Evolutionary conservation across 305 asterid genomes (phyloP), one percentile per base, ranked within the genome.

Genomic region (Fraxinus greggii): DNA sequence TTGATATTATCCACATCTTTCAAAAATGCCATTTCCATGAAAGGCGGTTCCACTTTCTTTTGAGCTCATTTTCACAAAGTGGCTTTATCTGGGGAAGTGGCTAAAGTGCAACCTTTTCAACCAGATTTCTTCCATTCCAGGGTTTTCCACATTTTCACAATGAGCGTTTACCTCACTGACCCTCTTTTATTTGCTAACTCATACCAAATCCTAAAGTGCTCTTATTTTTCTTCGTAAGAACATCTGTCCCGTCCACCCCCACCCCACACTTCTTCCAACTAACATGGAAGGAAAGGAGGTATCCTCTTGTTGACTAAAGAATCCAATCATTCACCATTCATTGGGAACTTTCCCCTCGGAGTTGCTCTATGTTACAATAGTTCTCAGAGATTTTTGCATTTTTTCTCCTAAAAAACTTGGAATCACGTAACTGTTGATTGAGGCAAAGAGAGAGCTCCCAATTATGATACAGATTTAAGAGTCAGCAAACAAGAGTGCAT

Each of bases 361-460:
- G 74, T 59, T 29, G 76, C 80, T 72, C 23, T 31, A 45, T 48
- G 40, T 61, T 82, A 77, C 32, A 31, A 76, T 12, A 73, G 38
- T 61, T 29, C 36, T 81, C 33, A 76, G 67, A 78, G 59, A 59
- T 82, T 63, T 76, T 40, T 72, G 6, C 31, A 48, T n/a, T 40
- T 74, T 23, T 65, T 36, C 33, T 74, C 28, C 72, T 13, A 24
- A 85, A 84, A 63, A 40, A 31, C 29, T 24, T 17, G 56, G 61
- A 63, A 67, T 72, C 21, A 31, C 4, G 17, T 23, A 12, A 51
- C 35, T 24, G 48, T 69, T 33, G 76, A 80, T 72, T 61, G 80
- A 79, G 79, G 70, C 51, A 69, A 48, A 61, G 38, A 72, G 23
- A 76, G 82, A 59, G 75, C 24, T 77, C 38, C 67, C 75, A 83